These are phyloP conservation scores for Macrolepiota albuminosa DNA, from an alignment of 768 basidiomycete species.

Conservation along the genomic window DNA sequence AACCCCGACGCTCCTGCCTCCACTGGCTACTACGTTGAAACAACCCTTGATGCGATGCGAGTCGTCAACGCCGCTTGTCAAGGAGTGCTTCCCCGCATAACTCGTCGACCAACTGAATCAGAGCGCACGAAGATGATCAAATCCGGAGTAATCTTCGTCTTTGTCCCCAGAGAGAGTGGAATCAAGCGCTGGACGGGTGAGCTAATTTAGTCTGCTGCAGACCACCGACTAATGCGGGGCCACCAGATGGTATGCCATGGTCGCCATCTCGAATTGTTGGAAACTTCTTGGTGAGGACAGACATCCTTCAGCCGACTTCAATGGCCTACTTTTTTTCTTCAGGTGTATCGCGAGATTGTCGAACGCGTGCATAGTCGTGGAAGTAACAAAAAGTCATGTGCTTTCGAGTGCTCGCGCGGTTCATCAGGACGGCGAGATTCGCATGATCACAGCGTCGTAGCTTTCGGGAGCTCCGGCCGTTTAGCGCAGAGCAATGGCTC, in stretches of 20 bases:
- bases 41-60: slow-evolving; percentile 78
- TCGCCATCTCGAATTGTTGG: slow-evolving; percentile 81
- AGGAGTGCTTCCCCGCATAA: slow-evolving; percentile 76
- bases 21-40: slow-evolving; percentile 69
- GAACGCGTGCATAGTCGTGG: slow-evolving; percentile 58
- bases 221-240: slow-evolving; percentile 15
- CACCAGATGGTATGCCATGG: slow-evolving; percentile 62
- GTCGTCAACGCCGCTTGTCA: slow-evolving; percentile 79
- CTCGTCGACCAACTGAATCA: slow-evolving; percentile 79
- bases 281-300: slow-evolving; percentile 66
- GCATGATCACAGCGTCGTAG: slow-evolving; percentile 31
- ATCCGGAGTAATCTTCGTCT: slow-evolving; percentile 76
- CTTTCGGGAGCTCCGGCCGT: slow-evolving; percentile 28
- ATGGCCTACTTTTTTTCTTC: neutral
- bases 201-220: slow-evolving; percentile 13
- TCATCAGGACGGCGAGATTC: slow-evolving; percentile 33
- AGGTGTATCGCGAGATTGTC: slow-evolving; percentile 83
- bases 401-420: slow-evolving; percentile 41
- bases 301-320: neutral
- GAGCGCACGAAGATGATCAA: slow-evolving; percentile 65
- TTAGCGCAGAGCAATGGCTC: slow-evolving; percentile 26
- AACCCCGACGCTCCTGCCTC: slow-evolving; percentile 62
- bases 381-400: slow-evolving; percentile 44
- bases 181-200: slow-evolving; percentile 84
- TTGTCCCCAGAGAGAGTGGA: slow-evolving; percentile 83